Conservation (phyloP, 1,284 basidiomycete genomes). For the Schizophyllum amplum region DNA sequence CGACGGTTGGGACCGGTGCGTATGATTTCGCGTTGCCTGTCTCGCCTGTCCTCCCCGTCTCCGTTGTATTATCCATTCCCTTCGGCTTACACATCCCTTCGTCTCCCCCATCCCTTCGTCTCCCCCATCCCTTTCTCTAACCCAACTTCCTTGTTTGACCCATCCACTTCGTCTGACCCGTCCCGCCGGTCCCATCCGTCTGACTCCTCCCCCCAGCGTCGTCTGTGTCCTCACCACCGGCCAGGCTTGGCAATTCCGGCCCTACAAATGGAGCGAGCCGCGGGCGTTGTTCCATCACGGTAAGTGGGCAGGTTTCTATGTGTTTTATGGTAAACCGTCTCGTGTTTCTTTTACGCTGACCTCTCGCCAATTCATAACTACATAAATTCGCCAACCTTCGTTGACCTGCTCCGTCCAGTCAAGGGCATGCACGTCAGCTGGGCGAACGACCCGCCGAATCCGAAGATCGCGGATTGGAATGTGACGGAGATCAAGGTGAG, state of each 20-base stretch:
- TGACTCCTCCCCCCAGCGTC: constrained; percentile 42
- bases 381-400: too few species aligned
- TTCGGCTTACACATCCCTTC: too few species aligned
- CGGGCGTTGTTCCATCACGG: constrained; percentile 89
- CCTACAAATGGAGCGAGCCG: constrained; percentile 95
- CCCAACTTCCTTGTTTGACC: too few species aligned
- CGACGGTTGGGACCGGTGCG: constrained; percentile 85
- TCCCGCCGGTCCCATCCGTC: too few species aligned
- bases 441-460: constrained; percentile 84
- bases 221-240: constrained; percentile 97
- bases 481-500: constrained; percentile 85
- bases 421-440: constrained; percentile 92
- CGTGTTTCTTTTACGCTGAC: background rate
- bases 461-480: constrained; percentile 93
- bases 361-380: background rate
- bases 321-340: constrained; percentile 1
- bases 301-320: too few species aligned
- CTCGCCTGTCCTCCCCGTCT: too few species aligned
- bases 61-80: too few species aligned
- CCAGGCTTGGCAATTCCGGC: constrained; percentile 95
- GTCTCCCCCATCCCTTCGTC: too few species aligned
- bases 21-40: too few species aligned
- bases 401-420: constrained; percentile 38
- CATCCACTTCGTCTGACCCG: too few species aligned
- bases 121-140: too few species aligned